A percentile compares a stretch with the other conserved stretches of the same genome.
phyloP scores from a whole-genome alignment of 1,284 basidiomycete genomes.

The Ustilago vetiveriae region DNA sequence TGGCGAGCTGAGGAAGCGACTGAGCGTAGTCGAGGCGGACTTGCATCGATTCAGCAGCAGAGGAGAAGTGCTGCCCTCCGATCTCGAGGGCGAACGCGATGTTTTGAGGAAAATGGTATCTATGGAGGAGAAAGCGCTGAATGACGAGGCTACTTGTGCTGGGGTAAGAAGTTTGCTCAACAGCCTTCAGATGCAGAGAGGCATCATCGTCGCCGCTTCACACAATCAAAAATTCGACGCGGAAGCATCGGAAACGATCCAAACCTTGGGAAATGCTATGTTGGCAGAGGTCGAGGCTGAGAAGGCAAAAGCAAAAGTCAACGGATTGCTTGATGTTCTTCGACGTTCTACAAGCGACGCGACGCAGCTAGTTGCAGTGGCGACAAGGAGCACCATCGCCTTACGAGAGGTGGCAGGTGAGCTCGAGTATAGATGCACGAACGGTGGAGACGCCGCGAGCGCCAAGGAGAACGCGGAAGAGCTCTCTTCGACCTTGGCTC shows the following conservation, averaged over 20 bases:
- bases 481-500: conserved; percentile 68
- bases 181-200: conserved; percentile 81
- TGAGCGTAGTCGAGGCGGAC: conserved; percentile 74
- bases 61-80: conserved; percentile 58
- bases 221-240: conserved; percentile 83
- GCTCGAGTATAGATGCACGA: conserved; percentile 71
- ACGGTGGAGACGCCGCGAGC: conserved; percentile 60
- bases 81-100: conserved; percentile 78
- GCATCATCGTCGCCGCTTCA: conserved; percentile 80
- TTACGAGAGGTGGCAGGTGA: conserved; percentile 75
- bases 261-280: conserved; percentile 75
- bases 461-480: conserved; percentile 68
- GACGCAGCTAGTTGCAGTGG: conserved; percentile 78
- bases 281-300: conserved; percentile 78
- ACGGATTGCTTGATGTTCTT: conserved; percentile 75
- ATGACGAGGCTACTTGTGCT: conserved; percentile 74
- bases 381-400: conserved; percentile 81
- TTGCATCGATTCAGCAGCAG: conserved; percentile 16
- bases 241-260: conserved; percentile 76
- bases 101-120: conserved; percentile 76
- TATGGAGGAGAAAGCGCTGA: conserved; percentile 77
- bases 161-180: conserved; percentile 78
- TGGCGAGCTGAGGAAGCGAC: conserved; percentile 74
- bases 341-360: conserved; percentile 76
- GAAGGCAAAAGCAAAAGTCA: conserved; percentile 77